phyloP scores from a whole-genome alignment of 2,329 filamentous ascomycete species.

The Mariannaea elegans region DNA sequence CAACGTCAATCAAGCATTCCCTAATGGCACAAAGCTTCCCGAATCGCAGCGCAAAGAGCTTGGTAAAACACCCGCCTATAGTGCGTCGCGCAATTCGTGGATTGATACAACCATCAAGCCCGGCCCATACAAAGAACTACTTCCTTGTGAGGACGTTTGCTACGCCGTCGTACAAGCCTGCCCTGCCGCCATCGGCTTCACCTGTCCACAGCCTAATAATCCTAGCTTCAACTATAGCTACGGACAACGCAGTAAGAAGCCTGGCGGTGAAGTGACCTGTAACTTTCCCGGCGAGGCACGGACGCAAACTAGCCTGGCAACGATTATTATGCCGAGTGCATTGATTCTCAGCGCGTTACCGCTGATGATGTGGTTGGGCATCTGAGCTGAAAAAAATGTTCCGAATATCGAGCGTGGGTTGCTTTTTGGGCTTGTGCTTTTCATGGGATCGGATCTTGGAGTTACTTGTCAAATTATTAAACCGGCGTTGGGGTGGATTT shows the following conservation, averaged over 20 bases:
- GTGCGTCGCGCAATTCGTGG: conserved; percentile 70
- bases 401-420: conserved; percentile 6
- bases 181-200: conserved; percentile 78
- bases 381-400: conserved; percentile 19
- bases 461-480: conserved; percentile 3
- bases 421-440: not conserved
- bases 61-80: conserved; percentile 37
- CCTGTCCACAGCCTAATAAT: conserved; percentile 67
- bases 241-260: conserved; percentile 36
- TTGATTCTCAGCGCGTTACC: conserved; percentile 27
- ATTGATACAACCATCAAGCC: conserved; percentile 79
- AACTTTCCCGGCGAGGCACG: conserved; percentile 51
- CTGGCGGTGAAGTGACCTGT: conserved; percentile 43
- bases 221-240: conserved; percentile 49
- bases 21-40: conserved; percentile 69
- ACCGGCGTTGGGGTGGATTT: conserved; percentile 11
- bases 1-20: conserved; percentile 75
- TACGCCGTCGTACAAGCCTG: conserved; percentile 87
- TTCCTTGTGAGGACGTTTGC: conserved; percentile 90
- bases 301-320: conserved; percentile 38
- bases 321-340: conserved; percentile 20
- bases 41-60: conserved; percentile 42
- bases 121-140: conserved; percentile 91
- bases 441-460: conserved; percentile 3
- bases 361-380: conserved; percentile 30